Evolutionary conservation across 1,284 basidiomycete species (phyloP).

Genomic region (Albatrellus sp.): DNA sequence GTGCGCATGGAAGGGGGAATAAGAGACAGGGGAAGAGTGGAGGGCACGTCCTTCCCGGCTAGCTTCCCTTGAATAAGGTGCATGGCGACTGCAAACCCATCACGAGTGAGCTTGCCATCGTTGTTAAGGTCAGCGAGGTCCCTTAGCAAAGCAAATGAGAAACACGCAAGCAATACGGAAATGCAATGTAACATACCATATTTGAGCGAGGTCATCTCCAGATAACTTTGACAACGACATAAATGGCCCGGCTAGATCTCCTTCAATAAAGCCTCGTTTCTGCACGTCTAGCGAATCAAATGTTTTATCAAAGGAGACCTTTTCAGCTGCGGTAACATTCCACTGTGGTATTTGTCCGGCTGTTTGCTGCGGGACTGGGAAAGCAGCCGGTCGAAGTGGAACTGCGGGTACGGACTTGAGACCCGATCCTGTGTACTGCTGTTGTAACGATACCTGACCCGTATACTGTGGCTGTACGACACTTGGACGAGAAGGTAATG

Average conservation of each 20-base stretch:
- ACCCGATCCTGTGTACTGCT: constrained; percentile 7
- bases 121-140: constrained; percentile 89
- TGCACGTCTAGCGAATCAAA: constrained; percentile 78
- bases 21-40: constrained; percentile 58
- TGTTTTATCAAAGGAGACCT: constrained; percentile 69
- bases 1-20: constrained; percentile 74
- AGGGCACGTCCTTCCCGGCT: constrained; percentile 74
- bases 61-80: constrained; percentile 87
- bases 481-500: constrained; percentile 24
- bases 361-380: constrained; percentile 14
- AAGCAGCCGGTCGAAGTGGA: constrained; percentile 31
- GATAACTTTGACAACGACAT: constrained; percentile 88
- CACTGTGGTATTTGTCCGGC: constrained; percentile 34
- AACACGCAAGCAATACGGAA: constrained; percentile 1
- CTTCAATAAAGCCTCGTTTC: constrained; percentile 77
- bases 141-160: constrained; percentile 31
- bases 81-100: constrained; percentile 96
- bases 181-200: constrained; percentile 57
- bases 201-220: constrained; percentile 74
- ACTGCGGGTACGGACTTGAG: constrained; percentile 20
- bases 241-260: constrained; percentile 91
- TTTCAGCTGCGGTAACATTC: constrained; percentile 82
- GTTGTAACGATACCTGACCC: constrained; percentile 33
- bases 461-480: constrained; percentile 51
- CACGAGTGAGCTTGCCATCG: constrained; percentile 78